Conservation (phyloP, 768 basidiomycete species). For the Coprinopsis cinerea region DNA sequence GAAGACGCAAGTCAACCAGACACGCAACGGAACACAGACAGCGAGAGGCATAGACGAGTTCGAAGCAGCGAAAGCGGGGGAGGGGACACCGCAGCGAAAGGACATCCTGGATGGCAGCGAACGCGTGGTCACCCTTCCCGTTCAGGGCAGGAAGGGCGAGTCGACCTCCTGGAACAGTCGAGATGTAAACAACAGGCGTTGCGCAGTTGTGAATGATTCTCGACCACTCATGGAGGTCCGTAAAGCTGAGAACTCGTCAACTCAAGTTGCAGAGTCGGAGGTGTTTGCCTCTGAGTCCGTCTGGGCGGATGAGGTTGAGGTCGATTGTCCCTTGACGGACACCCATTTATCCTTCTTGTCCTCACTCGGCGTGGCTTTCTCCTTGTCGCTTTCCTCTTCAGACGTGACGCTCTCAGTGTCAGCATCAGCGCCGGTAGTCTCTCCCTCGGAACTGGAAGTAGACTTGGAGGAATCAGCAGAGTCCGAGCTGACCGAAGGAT, state of each 20-base stretch:
- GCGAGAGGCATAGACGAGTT: constrained; percentile 12
- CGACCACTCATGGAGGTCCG: too few relatives aligned
- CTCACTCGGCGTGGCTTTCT: constrained; percentile 25
- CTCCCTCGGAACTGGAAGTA: constrained; percentile 52
- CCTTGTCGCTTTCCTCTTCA: constrained; percentile 59
- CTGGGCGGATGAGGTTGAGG: constrained; percentile 8
- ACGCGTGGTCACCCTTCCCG: background rate
- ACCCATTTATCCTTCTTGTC: constrained; percentile 69
- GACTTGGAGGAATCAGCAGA: constrained; percentile 15
- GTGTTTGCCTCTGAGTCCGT: constrained; percentile 14
- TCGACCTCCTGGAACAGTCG: too few relatives aligned
- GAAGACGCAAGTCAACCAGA: background rate
- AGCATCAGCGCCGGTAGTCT: constrained; percentile 58
- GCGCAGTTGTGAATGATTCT: too few relatives aligned
- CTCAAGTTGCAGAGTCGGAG: constrained; percentile 15
- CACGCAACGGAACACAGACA: constrained; percentile 11
- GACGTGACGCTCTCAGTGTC: constrained; percentile 73
- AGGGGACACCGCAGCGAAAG: background rate
- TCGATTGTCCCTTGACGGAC: constrained; percentile 52
- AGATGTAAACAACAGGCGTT: background rate
- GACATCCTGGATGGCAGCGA: background rate
- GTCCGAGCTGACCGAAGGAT: constrained; percentile 27
- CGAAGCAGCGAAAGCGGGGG: background rate
- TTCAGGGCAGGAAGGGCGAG: background rate
- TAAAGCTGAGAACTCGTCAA: too few relatives aligned